Conservation (phyloP, 2,329 filamentous ascomycete genomes). For the Fusarium pseudonygamai region DNA sequence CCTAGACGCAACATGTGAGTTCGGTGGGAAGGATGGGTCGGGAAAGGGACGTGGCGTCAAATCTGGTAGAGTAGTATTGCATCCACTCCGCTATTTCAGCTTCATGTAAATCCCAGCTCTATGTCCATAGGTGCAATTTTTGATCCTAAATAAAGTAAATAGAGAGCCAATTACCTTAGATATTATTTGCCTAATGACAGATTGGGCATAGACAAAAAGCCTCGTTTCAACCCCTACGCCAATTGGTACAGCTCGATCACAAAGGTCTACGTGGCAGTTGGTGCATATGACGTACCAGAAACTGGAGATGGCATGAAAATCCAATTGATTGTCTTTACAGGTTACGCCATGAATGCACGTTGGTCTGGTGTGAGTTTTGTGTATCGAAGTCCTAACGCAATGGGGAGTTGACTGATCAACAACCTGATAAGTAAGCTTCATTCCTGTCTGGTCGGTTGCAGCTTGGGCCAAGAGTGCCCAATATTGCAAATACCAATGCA, state of each 20-base stretch:
- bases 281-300: neutral
- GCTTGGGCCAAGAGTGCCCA: rapidly evolving
- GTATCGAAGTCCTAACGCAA: neutral
- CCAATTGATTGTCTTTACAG: rapidly evolving
- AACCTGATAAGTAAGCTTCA: neutral
- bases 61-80: rapidly evolving
- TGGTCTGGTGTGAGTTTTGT: neutral
- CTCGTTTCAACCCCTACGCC: neutral
- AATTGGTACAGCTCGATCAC: neutral
- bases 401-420: too few relatives aligned
- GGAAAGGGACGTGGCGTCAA: rapidly evolving
- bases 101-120: neutral
- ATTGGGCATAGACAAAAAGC: neutral
- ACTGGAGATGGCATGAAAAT: neutral
- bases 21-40: rapidly evolving
- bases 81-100: neutral
- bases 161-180: rapidly evolving
- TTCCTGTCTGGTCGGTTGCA: too few relatives aligned
- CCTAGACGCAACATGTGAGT: rapidly evolving
- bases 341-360: neutral
- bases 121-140: rapidly evolving
- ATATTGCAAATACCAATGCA: rapidly evolving
- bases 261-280: neutral
- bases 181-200: neutral
- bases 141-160: rapidly evolving